Base-by-base conservation (phyloP, 768 basidiomycete species). In the Leccinum truebloodii region DNA sequence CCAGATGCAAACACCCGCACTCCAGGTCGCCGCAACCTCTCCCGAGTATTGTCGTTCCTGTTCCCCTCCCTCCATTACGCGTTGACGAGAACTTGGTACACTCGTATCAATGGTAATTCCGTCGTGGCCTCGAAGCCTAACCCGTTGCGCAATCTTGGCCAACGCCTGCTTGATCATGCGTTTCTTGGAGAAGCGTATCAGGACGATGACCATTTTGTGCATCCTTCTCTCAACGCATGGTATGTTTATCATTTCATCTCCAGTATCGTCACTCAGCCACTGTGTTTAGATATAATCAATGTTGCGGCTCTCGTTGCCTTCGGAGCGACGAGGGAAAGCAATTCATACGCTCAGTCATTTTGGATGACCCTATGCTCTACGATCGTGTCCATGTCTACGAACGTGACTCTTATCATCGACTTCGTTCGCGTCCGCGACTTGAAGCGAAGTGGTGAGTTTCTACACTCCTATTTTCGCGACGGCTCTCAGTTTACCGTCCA, bases 81-180 rank as follows among this genome's bases (percentile, higher is more conserved):
- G 16, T 73, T 93, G 12, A 93, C 90, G 1, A 86, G 86, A 60
- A 80, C 82, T 55, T 90, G 89, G 90, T 90, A 86, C 63, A 81
- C 88, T 59, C 80, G 80, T 6, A 90, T 84, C 0, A 74, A 78
- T 30, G 61, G 58, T 13, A 22, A 48, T 30, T 69, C 76, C 20
- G 71, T 76, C 4, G 73, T 87, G 1, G 81, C 88, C 37, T 77
- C 71, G 5, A 78, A 74, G 53, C 69, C 71, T 13, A 92, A 92
- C 57, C 78, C 90, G 0, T 1, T 88, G 84, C 56, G 91, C 82
- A 0, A 69, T 91, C 3, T 61, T 86, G 14, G 90, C 93, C 8
- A 93, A 90, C 65, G 58, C 80, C 10, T 87, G 83, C 58, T 77
- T 95, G 20, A 77, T 94, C 20, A 55, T 80, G 16, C 81, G 92